Percentiles rank a stretch among this genome's conserved stretches.
Evolutionary conservation across 305 asterid species (phyloP).

Genomic region (Fraxinus floribunda): DNA sequence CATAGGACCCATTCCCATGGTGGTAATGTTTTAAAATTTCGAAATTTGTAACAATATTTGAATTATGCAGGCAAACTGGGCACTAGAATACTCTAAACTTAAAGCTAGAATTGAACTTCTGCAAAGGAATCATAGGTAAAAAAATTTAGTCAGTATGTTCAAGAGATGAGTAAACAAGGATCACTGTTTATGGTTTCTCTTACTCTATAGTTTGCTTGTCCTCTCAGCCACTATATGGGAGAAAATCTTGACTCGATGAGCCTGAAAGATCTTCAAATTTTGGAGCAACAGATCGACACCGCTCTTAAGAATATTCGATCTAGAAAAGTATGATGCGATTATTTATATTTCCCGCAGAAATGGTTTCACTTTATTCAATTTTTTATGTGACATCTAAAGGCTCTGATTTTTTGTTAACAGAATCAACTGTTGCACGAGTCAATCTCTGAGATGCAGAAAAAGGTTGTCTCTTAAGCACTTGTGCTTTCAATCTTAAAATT

Average conservation of each 20-base stretch:
- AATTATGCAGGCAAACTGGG: conserved; percentile 34
- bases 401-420: conserved; percentile 31
- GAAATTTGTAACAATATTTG: not conserved
- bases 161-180: not conserved
- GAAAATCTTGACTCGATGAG: conserved; percentile 75
- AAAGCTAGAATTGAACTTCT: conserved; percentile 42
- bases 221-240: conserved; percentile 74
- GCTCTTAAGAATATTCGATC: conserved; percentile 67
- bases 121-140: conserved; percentile 42
- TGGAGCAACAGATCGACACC: conserved; percentile 81
- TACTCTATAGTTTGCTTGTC: not conserved
- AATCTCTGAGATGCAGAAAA: conserved; percentile 69
- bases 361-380: not conserved
- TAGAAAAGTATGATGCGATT: conserved; percentile 44
- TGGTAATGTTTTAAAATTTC: not conserved
- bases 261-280: conserved; percentile 70
- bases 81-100: conserved; percentile 39
- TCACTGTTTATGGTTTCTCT: not conserved
- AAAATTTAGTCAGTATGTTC: not conserved
- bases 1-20: not conserved
- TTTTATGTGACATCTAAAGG: not conserved
- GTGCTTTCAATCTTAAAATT: no score
- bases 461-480: conserved; percentile 39
- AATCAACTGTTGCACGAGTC: conserved; percentile 79
- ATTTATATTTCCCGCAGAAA: not conserved